Evolutionary conservation across 2,329 filamentous ascomycete genomes (phyloP).

Genomic region (Phaeoacremonium minimum): DNA sequence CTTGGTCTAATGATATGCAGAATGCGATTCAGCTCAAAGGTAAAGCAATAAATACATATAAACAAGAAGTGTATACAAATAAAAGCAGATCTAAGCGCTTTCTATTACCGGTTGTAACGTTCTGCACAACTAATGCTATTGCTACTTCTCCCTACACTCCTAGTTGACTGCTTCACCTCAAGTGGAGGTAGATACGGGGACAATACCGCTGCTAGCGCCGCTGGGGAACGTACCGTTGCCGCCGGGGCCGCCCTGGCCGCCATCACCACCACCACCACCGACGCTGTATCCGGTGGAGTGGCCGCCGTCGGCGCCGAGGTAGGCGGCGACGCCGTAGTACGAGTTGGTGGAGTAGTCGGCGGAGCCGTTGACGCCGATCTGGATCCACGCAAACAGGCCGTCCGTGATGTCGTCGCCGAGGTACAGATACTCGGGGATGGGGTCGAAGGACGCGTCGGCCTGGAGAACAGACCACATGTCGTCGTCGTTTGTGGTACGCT

Average conservation of each 20-base stretch:
- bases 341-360: conserved; percentile 16
- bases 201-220: conserved; percentile 1
- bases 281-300: conserved; percentile 4
- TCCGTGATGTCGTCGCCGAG: conserved; percentile 42
- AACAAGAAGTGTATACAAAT: too few relatives aligned
- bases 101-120: too few relatives aligned
- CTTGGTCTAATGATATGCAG: too few relatives aligned
- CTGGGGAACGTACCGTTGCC: conserved; percentile 5
- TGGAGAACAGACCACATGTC: conserved; percentile 24
- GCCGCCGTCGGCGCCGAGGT: conserved; percentile 6
- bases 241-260: background rate
- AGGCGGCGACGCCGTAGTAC: conserved; percentile 10
- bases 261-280: background rate
- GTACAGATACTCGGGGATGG: conserved; percentile 46
- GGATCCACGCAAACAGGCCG: conserved; percentile 44
- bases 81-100: too few relatives aligned
- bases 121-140: too few relatives aligned
- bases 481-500: conserved; percentile 22
- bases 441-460: conserved; percentile 28
- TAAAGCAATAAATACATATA: too few relatives aligned
- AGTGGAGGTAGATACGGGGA: conserved; percentile 2
- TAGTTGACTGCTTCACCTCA: too few relatives aligned
- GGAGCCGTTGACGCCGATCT: conserved; percentile 37
- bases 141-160: too few relatives aligned
- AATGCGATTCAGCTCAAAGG: too few relatives aligned